Conservation (phyloP, 768 basidiomycete genomes). For the Lactarius hengduanensis region DNA sequence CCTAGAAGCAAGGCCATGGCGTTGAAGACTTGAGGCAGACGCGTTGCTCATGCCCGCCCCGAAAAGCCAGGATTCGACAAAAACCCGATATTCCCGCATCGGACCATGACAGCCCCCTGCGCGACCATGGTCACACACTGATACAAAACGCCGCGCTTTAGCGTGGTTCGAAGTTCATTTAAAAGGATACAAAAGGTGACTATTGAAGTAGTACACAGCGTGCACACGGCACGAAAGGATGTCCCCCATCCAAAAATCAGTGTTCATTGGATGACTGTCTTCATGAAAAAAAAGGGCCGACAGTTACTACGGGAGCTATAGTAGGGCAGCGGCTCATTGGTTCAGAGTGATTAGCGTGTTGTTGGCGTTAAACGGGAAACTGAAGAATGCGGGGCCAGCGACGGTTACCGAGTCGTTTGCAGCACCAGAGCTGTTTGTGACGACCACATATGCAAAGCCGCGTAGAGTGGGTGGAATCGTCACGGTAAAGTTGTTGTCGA, state of each 20-base stretch:
- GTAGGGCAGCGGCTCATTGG: neutral
- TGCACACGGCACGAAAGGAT: neutral
- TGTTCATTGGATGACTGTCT: neutral
- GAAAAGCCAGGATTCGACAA: slow-evolving; percentile 8
- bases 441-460: slow-evolving; percentile 7
- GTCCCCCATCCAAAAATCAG: neutral
- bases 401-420: slow-evolving; percentile 11
- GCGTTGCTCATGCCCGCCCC: slow-evolving; percentile 8
- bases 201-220: neutral
- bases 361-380: slow-evolving; percentile 9
- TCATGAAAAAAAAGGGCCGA: neutral
- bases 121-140: neutral
- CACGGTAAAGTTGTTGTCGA: slow-evolving; percentile 6
- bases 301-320: slow-evolving; percentile 1
- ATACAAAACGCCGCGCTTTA: slow-evolving; percentile 1
- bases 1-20: slow-evolving; percentile 14
- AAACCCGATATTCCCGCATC: slow-evolving; percentile 18
- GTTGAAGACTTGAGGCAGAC: slow-evolving; percentile 19
- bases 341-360: slow-evolving; percentile 6
- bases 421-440: neutral
- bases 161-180: neutral
- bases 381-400: slow-evolving; percentile 10
- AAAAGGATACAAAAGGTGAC: neutral
- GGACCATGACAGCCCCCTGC: neutral
- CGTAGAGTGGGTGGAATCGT: neutral